These are phyloP conservation scores for Malbranchea cinnamomea DNA, from an alignment of 2,329 filamentous ascomycete species.

Conservation along the genomic window DNA sequence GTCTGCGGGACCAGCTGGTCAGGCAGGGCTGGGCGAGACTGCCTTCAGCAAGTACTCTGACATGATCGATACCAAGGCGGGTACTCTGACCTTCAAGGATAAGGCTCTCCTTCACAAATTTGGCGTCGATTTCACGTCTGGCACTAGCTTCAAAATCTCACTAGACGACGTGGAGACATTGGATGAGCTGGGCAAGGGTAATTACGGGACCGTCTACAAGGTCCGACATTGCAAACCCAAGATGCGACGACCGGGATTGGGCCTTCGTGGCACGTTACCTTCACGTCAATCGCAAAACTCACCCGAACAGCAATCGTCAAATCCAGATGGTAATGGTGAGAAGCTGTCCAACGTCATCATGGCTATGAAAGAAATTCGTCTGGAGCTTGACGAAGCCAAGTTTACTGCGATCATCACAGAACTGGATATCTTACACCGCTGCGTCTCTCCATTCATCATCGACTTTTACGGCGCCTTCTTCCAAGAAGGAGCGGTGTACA, in stretches of 20 bases:
- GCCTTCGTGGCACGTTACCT: conserved; percentile 37
- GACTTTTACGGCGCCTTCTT: conserved; percentile 99
- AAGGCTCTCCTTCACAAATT: conserved; percentile 79
- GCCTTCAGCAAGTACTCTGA: conserved; percentile 57
- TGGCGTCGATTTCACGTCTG: conserved; percentile 84
- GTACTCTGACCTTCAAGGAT: conserved; percentile 81
- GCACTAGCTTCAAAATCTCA: conserved; percentile 82
- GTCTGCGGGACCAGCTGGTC: conserved; percentile 6
- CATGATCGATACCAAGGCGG: conserved; percentile 81
- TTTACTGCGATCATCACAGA: conserved; percentile 97
- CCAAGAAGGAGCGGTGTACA: conserved; percentile 96
- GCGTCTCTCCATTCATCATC: conserved; percentile 89
- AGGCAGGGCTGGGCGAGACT: conserved; percentile 20
- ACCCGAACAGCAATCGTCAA: conserved; percentile 16
- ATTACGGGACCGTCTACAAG: conserved; percentile 97
- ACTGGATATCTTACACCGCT: conserved; percentile 87
- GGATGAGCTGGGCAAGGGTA: conserved; percentile 90
- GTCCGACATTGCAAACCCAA: conserved; percentile 68
- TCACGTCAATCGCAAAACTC: conserved; percentile 11
- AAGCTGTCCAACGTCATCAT: conserved; percentile 55
- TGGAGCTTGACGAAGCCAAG: conserved; percentile 92
- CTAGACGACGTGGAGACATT: conserved; percentile 88
- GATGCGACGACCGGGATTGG: conserved; percentile 45
- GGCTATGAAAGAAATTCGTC: conserved; percentile 97
- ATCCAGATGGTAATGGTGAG: conserved; percentile 14